phyloP scores from a whole-genome alignment of 1,284 basidiomycete genomes.

The Wolfiporia cocos region DNA sequence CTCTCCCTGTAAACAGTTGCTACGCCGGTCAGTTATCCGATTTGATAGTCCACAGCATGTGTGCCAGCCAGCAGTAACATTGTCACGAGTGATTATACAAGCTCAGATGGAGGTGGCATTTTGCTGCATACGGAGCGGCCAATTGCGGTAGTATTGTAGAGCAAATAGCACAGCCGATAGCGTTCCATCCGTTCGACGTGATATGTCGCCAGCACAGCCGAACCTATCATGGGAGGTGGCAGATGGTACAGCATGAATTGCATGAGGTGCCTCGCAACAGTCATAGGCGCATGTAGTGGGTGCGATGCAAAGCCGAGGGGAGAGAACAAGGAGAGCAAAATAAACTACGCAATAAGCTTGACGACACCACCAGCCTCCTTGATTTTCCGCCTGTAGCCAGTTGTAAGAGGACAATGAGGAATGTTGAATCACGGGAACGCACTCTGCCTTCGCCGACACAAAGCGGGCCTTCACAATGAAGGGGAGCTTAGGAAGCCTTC shows the following conservation, averaged over 20 bases:
- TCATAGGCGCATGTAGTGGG: constrained; percentile 28
- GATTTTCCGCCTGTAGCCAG: constrained; percentile 60
- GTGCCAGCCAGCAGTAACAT: too few relatives aligned
- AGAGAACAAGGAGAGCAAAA: constrained; percentile 18
- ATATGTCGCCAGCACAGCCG: too few relatives aligned
- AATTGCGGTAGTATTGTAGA: too few relatives aligned
- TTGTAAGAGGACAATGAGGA: constrained; percentile 4
- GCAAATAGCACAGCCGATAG: too few relatives aligned
- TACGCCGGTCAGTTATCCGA: too few relatives aligned
- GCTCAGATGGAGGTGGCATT: too few relatives aligned
- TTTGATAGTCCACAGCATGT: too few relatives aligned
- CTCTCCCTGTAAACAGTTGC: too few relatives aligned
- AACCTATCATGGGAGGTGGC: too few relatives aligned
- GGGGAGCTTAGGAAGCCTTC: constrained; percentile 72
- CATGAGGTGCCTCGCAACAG: constrained; percentile 24
- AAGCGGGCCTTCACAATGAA: constrained; percentile 97
- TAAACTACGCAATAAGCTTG: constrained; percentile 77
- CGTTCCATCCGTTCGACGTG: too few relatives aligned
- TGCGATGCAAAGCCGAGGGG: constrained; percentile 13
- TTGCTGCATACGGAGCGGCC: too few relatives aligned
- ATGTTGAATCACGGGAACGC: constrained; percentile 28
- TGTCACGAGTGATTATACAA: too few relatives aligned
- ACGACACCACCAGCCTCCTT: constrained; percentile 94
- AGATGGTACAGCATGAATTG: constrained; percentile 23
- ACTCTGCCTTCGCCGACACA: constrained; percentile 88